phyloP scores from a whole-genome alignment of 192 early-diverging fungal genomes.

The Umbelopsis ramanniana region DNA sequence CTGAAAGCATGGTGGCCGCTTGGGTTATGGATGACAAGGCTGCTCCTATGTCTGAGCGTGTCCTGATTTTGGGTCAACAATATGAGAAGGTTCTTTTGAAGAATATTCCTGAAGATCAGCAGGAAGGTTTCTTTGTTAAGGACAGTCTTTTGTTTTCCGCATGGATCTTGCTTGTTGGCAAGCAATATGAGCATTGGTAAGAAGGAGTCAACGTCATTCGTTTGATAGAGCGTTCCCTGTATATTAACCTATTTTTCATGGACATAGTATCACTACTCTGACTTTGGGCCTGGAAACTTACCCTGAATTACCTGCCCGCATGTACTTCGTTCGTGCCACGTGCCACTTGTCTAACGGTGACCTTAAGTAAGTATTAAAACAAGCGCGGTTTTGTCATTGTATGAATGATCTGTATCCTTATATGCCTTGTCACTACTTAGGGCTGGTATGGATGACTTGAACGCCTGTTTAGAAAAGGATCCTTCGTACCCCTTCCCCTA shows the following conservation, averaged over 20 bases:
- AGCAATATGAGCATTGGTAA: constrained; percentile 61
- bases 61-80: constrained; percentile 64
- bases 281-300: constrained; percentile 59
- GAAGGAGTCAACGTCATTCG: not conserved
- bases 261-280: constrained; percentile 52
- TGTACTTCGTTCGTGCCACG: constrained; percentile 56
- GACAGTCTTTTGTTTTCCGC: constrained; percentile 44
- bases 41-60: constrained; percentile 59
- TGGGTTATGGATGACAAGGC: constrained; percentile 68
- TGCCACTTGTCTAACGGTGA: constrained; percentile 55
- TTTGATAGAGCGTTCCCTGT: not conserved
- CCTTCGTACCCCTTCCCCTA: constrained; percentile 38
- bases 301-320: constrained; percentile 52
- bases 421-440: constrained; percentile 15
- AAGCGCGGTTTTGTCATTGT: not conserved
- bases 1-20: constrained; percentile 58
- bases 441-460: constrained; percentile 39
- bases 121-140: constrained; percentile 48
- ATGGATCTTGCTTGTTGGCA: constrained; percentile 62
- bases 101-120: constrained; percentile 40
- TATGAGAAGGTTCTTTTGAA: constrained; percentile 55
- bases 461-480: constrained; percentile 25
- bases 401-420: not conserved
- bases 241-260: not conserved
- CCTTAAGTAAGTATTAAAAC: constrained; percentile 35